Conservation (phyloP, 306 rosid species). For the Cucumis sativus region Cucumber_9930_V3 NC_026658.2:26580001-26580500, state of each 20-base stretch:
- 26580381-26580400: conserved; percentile 92
- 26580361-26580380: conserved; percentile 70
- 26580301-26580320: neutral
- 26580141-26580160: neutral
- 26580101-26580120: neutral
- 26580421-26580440: conserved; percentile 60
- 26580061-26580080: neutral
- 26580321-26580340: conserved; percentile 24
- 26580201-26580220: neutral
- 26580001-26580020: neutral
- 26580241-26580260: neutral
- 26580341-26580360: conserved; percentile 71
- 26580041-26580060: neutral
- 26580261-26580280: neutral
- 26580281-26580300: neutral
- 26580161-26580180: neutral
- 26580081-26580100: neutral
- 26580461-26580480: conserved; percentile 58
- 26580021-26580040: neutral
- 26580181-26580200: neutral
- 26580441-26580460: conserved; percentile 67
- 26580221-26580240: neutral
- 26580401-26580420: conserved; percentile 93
- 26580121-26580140: neutral
- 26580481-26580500: conserved; percentile 59